Evolutionary conservation across 2,329 filamentous ascomycete genomes (phyloP), one percentile per base, ranked within the genome.

Genomic region (Scopulariopsis brevicaulis): DNA sequence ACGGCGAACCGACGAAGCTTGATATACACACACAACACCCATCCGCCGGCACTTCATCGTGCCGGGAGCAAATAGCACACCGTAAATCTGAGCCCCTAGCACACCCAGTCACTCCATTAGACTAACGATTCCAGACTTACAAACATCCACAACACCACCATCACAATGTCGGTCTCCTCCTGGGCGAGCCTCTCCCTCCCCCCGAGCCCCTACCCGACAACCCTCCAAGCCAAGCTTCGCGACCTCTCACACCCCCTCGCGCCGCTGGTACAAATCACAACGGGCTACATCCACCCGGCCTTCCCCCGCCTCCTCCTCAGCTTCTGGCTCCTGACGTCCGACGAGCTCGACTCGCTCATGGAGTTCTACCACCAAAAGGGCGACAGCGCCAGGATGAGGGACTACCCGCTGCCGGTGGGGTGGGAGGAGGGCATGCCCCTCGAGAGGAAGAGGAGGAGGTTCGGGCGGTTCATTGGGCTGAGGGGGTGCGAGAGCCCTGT

Each of bases 391-490:
- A 82, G 76, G 73, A 78, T 79, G 2, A 63, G 68, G 55, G 74
- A 80, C 60, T 91, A 91, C 68, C 87, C 87, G 0, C 83, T 82
- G 63, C 83, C 81, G n/a, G 80, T 91, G 66, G 70, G 74, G 57
- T 90, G 86, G 87, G 68, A 70, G 1, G 69, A 70, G 5, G 71
- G 76, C 60, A 68, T 83, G 60, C 70, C 74, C 2, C 68, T 85
- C 28, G 81, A 84, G 68, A 79, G 91, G 67, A 91, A 91, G 76
- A 77, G 87, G 61, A 75, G 86, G 61, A 84, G 84, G 71, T 82
- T 90, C 66, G 87, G 87, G 53, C 76, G 81, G 63, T 91, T 91
- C 63, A 89, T 90, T 66, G 87, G 87, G 14, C 73, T 91, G 59
- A 73, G 82, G 55, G 86, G 57, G 2, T 59, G 57, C 14, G 57